Conservation (phyloP, 805 yeast species). For the Candida glaebosa region DNA sequence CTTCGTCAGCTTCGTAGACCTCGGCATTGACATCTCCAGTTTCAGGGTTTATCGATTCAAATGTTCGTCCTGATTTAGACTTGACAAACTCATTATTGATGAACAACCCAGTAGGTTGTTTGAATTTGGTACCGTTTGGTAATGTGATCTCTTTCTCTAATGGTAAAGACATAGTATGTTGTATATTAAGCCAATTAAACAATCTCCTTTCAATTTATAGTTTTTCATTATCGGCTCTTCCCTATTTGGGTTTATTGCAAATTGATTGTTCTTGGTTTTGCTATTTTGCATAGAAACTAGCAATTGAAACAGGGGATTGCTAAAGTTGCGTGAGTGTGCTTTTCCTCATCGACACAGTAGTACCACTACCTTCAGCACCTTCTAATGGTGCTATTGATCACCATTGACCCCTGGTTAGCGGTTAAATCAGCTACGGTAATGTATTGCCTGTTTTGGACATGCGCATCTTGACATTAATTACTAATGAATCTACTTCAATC, state of each 20-base stretch:
- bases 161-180: slow-evolving; percentile 28
- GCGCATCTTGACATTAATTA: neutral
- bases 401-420: neutral
- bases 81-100: slow-evolving; percentile 42
- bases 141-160: slow-evolving; percentile 37
- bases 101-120: slow-evolving; percentile 62
- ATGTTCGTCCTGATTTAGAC: slow-evolving; percentile 31
- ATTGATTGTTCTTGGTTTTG: too few relatives aligned
- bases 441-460: neutral
- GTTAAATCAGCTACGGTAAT: neutral
- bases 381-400: too few relatives aligned
- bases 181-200: neutral
- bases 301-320: too few relatives aligned
- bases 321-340: too few relatives aligned
- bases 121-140: slow-evolving; percentile 48
- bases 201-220: neutral
- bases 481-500: too few relatives aligned
- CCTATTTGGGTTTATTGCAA: too few relatives aligned
- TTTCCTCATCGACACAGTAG: too few relatives aligned
- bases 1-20: slow-evolving; percentile 40
- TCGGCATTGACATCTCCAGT: slow-evolving; percentile 42
- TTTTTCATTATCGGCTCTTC: neutral
- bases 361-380: too few relatives aligned
- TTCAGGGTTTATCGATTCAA: slow-evolving; percentile 42
- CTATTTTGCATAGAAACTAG: too few relatives aligned